Conservation (phyloP, 2,329 filamentous ascomycete genomes). For the Incumbomyces delicatus region DNA sequence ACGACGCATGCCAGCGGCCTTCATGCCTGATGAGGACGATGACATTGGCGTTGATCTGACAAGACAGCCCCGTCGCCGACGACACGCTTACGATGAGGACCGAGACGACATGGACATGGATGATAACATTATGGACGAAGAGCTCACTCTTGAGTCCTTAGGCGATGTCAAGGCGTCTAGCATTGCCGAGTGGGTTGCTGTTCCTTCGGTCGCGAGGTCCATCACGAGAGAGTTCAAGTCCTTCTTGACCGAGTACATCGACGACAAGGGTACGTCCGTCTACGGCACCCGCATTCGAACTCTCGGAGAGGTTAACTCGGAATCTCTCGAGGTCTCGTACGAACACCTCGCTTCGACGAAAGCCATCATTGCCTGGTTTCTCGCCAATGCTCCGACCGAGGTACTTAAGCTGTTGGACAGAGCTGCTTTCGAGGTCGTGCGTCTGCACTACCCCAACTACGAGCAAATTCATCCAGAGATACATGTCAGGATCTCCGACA, state of each 20-base stretch:
- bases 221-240: slow-evolving; percentile 96
- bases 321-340: slow-evolving; percentile 92
- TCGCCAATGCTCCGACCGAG: slow-evolving; percentile 91
- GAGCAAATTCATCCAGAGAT: slow-evolving; percentile 96
- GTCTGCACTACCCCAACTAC: slow-evolving; percentile 95
- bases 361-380: slow-evolving; percentile 87
- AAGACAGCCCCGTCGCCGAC: slow-evolving; percentile 70
- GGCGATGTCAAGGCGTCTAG: slow-evolving; percentile 89
- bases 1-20: slow-evolving; percentile 52
- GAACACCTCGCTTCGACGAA: slow-evolving; percentile 83
- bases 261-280: slow-evolving; percentile 78
- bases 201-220: slow-evolving; percentile 79
- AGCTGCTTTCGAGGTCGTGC: slow-evolving; percentile 90
- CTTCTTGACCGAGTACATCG: slow-evolving; percentile 92
- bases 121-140: slow-evolving; percentile 89
- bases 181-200: slow-evolving; percentile 88
- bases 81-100: slow-evolving; percentile 90
- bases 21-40: slow-evolving; percentile 65
- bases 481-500: slow-evolving; percentile 89
- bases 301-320: slow-evolving; percentile 93
- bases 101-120: slow-evolving; percentile 81
- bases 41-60: slow-evolving; percentile 78
- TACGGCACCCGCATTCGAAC: slow-evolving; percentile 91
- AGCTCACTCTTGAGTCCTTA: slow-evolving; percentile 82
- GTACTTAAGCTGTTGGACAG: slow-evolving; percentile 94